phyloP scores from a whole-genome alignment of 1,284 basidiomycete genomes.

The Cryptococcus jaspeensis region DNA sequence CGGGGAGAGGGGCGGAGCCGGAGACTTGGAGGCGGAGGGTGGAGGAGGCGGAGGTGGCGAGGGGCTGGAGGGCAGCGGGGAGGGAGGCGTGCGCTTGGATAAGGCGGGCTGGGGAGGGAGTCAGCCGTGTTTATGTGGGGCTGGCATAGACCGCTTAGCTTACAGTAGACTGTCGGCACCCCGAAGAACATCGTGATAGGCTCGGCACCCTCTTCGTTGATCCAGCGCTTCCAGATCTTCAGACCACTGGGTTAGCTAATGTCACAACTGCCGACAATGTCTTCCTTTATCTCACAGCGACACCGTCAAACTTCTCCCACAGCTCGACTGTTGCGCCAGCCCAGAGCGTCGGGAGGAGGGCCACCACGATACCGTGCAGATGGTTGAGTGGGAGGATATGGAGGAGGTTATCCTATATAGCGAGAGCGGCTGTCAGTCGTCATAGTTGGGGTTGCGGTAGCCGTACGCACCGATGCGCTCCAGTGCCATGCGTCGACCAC shows the following conservation, averaged over 20 bases:
- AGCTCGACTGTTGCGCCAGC: slow-evolving; percentile 46
- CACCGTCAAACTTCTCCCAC: slow-evolving; percentile 41
- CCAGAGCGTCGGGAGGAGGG: slow-evolving; percentile 42
- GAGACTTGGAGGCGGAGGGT: slow-evolving; percentile 44
- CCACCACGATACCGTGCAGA: slow-evolving; percentile 47
- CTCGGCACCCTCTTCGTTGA: slow-evolving; percentile 22
- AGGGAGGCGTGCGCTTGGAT: slow-evolving; percentile 25
- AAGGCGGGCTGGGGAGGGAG: slow-evolving; percentile 22
- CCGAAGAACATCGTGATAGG: slow-evolving; percentile 40
- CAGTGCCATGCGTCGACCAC: slow-evolving; percentile 41
- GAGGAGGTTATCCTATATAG: slow-evolving; percentile 27
- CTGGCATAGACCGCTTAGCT: neutral
- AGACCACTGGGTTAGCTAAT: neutral
- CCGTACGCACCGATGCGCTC: slow-evolving; percentile 19
- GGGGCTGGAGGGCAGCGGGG: slow-evolving; percentile 18
- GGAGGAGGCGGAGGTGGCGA: slow-evolving; percentile 33
- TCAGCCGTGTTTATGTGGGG: neutral
- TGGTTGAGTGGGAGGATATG: slow-evolving; percentile 45
- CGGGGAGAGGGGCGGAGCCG: slow-evolving; percentile 44
- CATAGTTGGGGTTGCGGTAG: too few relatives aligned
- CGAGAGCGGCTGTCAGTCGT: neutral
- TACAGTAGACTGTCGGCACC: slow-evolving; percentile 38
- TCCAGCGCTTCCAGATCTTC: slow-evolving; percentile 36
- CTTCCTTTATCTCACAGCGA: slow-evolving; percentile 33
- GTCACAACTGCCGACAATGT: neutral